Conservation (phyloP, 495 filamentous ascomycete species). For the Podospora fimiseda region DNA sequence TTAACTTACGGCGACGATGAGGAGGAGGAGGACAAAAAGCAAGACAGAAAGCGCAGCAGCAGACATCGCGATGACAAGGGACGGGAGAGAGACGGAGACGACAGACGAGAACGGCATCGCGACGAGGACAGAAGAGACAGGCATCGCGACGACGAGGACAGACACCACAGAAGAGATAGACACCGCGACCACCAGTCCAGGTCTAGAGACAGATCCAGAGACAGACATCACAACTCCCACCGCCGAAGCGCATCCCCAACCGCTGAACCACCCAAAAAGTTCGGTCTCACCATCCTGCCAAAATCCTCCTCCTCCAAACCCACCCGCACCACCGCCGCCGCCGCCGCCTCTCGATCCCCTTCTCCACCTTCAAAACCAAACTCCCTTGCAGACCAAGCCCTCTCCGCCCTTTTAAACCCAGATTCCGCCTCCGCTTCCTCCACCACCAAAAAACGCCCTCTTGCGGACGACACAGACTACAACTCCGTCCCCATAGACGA, state of each 20-base stretch:
- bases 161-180: not conserved
- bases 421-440: not conserved
- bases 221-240: not conserved
- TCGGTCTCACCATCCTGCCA: not conserved
- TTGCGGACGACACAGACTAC: slow-evolving; percentile 50
- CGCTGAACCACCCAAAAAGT: not conserved
- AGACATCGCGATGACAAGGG: not conserved
- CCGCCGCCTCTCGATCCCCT: not conserved
- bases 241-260: not conserved
- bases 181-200: too few species aligned
- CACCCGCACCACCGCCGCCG: not conserved
- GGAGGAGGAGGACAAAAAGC: not conserved
- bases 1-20: slow-evolving; percentile 22
- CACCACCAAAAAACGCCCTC: not conserved
- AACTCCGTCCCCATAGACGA: slow-evolving; percentile 83
- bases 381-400: slow-evolving; percentile 69
- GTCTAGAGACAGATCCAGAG: not conserved
- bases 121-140: not conserved
- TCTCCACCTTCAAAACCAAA: slow-evolving; percentile 9
- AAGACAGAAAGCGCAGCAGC: not conserved
- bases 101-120: not conserved
- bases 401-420: slow-evolving; percentile 65
- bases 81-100: not conserved
- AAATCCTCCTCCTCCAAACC: not conserved
- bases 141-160: not conserved